Percentiles rank a stretch among this genome's conserved stretches.
Conservation (phyloP, 306 rosid genomes). For the Aeschynomene evenia region DNA sequence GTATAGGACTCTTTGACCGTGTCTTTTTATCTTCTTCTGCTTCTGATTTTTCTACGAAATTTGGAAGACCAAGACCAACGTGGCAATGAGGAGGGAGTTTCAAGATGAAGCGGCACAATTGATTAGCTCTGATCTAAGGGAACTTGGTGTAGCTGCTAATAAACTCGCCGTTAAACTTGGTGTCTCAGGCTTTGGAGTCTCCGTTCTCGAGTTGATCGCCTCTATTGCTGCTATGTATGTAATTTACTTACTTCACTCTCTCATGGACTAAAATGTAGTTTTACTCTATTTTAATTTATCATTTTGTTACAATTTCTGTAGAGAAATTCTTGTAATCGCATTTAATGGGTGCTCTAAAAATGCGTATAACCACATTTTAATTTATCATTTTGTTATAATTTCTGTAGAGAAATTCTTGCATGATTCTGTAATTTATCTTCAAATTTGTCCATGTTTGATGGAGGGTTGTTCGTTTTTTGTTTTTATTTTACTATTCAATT, state of each 20-base stretch:
- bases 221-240: constrained; percentile 56
- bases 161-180: constrained; percentile 52
- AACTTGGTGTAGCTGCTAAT: constrained; percentile 35
- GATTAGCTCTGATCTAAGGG: constrained; percentile 48
- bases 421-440: too few relatives aligned
- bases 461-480: too few relatives aligned
- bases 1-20: too few relatives aligned
- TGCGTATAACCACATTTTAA: too few relatives aligned
- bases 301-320: background rate
- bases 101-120: constrained; percentile 29
- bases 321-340: too few relatives aligned
- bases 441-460: too few relatives aligned
- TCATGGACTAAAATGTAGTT: too few relatives aligned
- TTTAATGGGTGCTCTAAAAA: too few relatives aligned
- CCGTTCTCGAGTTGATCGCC: constrained; percentile 60
- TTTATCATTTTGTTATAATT: background rate
- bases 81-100: constrained; percentile 10
- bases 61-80: background rate
- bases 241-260: background rate
- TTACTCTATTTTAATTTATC: background rate
- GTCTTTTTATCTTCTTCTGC: background rate
- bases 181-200: constrained; percentile 47
- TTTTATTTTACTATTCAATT: too few relatives aligned
- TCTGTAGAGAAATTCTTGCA: too few relatives aligned
- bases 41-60: background rate